Conservation (phyloP, 177 flowering plant species). For the Vitis hybrid region DNA sequence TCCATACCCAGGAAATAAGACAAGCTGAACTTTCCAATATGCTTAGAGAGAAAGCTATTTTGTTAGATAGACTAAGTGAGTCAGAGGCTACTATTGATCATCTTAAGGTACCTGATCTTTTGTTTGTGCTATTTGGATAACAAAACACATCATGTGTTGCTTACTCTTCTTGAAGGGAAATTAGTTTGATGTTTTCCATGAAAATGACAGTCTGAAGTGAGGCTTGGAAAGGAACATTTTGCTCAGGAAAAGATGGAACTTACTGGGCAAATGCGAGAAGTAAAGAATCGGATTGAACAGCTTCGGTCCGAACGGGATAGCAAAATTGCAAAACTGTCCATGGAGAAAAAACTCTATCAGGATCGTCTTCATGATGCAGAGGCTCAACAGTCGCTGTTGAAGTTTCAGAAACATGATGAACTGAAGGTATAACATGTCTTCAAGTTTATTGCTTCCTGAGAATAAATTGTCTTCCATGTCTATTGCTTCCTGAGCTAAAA, state of each 20-base stretch:
- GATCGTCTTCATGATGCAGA: constrained; percentile 1
- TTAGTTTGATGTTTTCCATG: neutral
- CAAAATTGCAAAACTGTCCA: constrained; percentile 3
- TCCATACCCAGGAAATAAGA: no score
- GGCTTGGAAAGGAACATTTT: neutral
- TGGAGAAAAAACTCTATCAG: neutral
- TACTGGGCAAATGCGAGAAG: neutral
- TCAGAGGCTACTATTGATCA: no score
- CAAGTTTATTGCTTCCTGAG: neutral
- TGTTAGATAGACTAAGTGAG: no score
- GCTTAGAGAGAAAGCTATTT: no score
- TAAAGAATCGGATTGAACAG: constrained; percentile 1
- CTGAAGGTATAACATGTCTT: neutral
- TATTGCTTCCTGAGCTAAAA: neutral
- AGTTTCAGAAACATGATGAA: neutral
- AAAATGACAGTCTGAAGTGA: neutral
- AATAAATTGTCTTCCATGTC: neutral
- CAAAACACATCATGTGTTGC: no score
- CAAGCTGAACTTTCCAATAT: no score
- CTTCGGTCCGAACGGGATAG: neutral
- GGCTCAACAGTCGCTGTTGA: constrained; percentile 5
- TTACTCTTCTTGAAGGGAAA: neutral
- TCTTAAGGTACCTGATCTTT: no score
- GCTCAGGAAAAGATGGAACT: constrained; percentile 4
- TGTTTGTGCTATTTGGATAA: no score